These are phyloP conservation scores for Candida maltosa DNA, from an alignment of 805 yeast genomes.

Conservation along the genomic window DNA sequence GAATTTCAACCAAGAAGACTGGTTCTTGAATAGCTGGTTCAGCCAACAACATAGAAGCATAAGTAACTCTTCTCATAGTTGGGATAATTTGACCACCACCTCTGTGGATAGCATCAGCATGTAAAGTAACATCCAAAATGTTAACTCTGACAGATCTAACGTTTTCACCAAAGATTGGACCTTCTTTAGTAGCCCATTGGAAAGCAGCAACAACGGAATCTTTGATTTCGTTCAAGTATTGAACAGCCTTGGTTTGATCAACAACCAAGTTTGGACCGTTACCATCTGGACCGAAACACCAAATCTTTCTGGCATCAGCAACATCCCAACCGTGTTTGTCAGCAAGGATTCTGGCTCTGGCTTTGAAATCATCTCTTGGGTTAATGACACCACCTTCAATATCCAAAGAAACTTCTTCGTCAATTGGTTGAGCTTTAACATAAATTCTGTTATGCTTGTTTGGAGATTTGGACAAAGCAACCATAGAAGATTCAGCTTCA, in stretches of 20 bases:
- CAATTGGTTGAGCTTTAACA: conserved; percentile 94
- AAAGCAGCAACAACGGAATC: conserved; percentile 99
- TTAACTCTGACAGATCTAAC: conserved; percentile 95
- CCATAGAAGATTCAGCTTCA: conserved; percentile 87
- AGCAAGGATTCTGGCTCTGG: conserved; percentile 98
- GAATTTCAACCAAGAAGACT: conserved; percentile 97
- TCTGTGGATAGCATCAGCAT: conserved; percentile 99
- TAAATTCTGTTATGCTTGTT: conserved; percentile 99
- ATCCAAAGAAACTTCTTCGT: conserved; percentile 88
- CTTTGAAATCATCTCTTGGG: conserved; percentile 97
- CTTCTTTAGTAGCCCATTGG: conserved; percentile 99
- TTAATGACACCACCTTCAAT: conserved; percentile 89
- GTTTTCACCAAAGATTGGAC: conserved; percentile 96
- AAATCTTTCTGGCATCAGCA: conserved; percentile 99
- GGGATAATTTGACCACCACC: conserved; percentile 99
- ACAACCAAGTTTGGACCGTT: conserved; percentile 97
- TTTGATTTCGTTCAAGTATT: conserved; percentile 97
- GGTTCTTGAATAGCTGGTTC: conserved; percentile 99
- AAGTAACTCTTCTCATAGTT: conserved; percentile 99
- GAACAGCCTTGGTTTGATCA: conserved; percentile 99
- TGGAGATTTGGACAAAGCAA: conserved; percentile 98
- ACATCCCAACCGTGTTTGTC: conserved; percentile 99
- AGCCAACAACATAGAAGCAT: conserved; percentile 97
- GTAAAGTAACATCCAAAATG: conserved; percentile 98
- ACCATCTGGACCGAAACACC: conserved; percentile 99